Percentiles rank a stretch among this genome's conserved stretches.
Evolutionary conservation across 345 rosid species (phyloP).

Genomic region (Acer saccharum): DNA sequence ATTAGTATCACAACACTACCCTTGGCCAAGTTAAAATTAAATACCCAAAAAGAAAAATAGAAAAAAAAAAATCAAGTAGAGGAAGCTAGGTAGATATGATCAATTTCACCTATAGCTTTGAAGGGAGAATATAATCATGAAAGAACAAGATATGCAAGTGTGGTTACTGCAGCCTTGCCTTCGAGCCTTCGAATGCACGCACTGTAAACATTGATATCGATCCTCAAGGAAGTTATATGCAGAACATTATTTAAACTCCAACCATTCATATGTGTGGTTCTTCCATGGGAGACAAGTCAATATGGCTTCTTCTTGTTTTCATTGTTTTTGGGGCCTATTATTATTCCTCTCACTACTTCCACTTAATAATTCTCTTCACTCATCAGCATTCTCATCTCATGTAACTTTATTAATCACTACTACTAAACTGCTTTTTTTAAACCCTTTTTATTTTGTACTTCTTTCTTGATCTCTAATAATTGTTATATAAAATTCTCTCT

Average conservation of each 20-base stretch:
- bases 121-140: conserved; percentile 44
- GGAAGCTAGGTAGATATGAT: conserved; percentile 6
- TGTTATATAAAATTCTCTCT: background rate
- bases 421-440: background rate
- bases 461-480: background rate
- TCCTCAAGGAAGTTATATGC: conserved; percentile 15
- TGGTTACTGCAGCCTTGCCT: conserved; percentile 29
- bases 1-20: conserved; percentile 3
- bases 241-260: conserved; percentile 37
- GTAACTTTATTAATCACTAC: conserved; percentile 22
- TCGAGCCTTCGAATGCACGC: conserved; percentile 39
- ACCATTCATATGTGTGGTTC: conserved; percentile 21
- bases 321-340: conserved; percentile 35
- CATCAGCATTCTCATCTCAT: conserved; percentile 32
- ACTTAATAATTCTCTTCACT: conserved; percentile 26
- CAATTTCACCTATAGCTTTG: conserved; percentile 35
- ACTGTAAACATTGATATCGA: conserved; percentile 6
- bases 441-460: background rate
- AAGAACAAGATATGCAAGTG: conserved; percentile 26
- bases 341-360: conserved; percentile 33
- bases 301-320: conserved; percentile 35
- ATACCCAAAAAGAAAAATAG: background rate
- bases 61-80: background rate
- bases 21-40: background rate
- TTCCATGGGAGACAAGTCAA: conserved; percentile 24